These are phyloP conservation scores for Leishmania braziliensis DNA, from an alignment of 208 protist genomes.

Conservation along the genomic window DNA sequence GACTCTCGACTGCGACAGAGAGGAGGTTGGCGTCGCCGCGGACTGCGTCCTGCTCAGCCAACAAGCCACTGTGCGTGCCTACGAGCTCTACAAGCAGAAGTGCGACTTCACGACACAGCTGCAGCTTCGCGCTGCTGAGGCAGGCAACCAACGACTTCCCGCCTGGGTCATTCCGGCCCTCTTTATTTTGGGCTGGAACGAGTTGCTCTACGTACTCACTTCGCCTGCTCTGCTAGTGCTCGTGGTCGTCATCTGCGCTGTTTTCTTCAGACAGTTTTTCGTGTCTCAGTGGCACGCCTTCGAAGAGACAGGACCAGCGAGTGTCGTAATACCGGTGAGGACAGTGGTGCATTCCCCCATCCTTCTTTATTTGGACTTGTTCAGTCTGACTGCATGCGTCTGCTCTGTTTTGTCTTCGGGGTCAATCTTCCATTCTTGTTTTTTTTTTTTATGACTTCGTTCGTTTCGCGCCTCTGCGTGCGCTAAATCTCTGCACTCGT, in stretches of 20 bases:
- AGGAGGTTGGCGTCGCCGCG: constrained; percentile 25
- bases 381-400: too few relatives aligned
- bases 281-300: constrained; percentile 76
- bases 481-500: too few relatives aligned
- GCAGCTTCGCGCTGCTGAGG: constrained; percentile 72
- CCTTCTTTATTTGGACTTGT: too few relatives aligned
- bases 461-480: too few relatives aligned
- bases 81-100: constrained; percentile 74
- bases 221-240: constrained; percentile 67
- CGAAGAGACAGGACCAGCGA: constrained; percentile 69
- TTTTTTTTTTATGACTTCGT: too few relatives aligned
- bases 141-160: constrained; percentile 60
- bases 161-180: constrained; percentile 78
- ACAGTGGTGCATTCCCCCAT: constrained; percentile 12
- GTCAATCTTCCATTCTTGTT: too few relatives aligned
- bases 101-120: constrained; percentile 86
- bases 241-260: constrained; percentile 42
- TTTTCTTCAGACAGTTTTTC: constrained; percentile 77
- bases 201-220: constrained; percentile 78
- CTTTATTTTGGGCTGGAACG: constrained; percentile 79
- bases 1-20: constrained; percentile 17
- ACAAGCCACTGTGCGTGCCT: constrained; percentile 53
- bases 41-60: constrained; percentile 71
- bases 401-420: too few relatives aligned
- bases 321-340: constrained; percentile 58